phyloP scores from a whole-genome alignment of 169 alveolate genomes.

The Miamiensis avidus region DNA sequence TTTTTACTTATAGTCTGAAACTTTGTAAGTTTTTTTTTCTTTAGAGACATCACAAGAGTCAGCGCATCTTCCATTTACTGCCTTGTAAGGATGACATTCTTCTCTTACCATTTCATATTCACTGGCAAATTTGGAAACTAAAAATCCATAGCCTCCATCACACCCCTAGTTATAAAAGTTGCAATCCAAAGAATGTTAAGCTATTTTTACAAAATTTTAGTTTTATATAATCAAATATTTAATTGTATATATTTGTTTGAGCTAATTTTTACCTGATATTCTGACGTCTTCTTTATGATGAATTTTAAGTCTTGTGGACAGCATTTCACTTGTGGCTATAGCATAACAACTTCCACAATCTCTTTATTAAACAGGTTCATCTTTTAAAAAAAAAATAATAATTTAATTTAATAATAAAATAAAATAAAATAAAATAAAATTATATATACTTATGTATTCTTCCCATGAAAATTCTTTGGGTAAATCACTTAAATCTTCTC shows the following conservation, averaged over 20 bases:
- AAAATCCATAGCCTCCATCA: constrained; percentile 61
- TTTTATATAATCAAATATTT: too few species aligned
- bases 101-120: constrained; percentile 27
- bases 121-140: constrained; percentile 50
- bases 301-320: constrained; percentile 50
- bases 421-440: neutral
- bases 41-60: neutral
- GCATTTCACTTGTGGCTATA: constrained; percentile 58
- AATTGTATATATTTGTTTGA: neutral
- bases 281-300: neutral
- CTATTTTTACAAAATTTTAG: neutral
- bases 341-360: constrained; percentile 68
- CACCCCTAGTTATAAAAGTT: constrained; percentile 67
- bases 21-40: neutral
- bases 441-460: constrained; percentile 13
- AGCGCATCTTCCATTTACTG: constrained; percentile 7
- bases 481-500: constrained; percentile 17
- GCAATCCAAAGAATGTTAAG: constrained; percentile 53
- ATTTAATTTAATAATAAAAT: too few species aligned
- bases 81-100: constrained; percentile 35
- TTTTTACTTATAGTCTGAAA: constrained; percentile 19
- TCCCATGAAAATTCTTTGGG: constrained; percentile 36
- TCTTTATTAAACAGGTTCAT: constrained; percentile 14
- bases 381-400: neutral
- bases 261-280: too few species aligned